Evolutionary conservation across 140 eudicot species (phyloP), one percentile per base, ranked within the genome.

Genomic region (Oenanthe javanica): DNA sequence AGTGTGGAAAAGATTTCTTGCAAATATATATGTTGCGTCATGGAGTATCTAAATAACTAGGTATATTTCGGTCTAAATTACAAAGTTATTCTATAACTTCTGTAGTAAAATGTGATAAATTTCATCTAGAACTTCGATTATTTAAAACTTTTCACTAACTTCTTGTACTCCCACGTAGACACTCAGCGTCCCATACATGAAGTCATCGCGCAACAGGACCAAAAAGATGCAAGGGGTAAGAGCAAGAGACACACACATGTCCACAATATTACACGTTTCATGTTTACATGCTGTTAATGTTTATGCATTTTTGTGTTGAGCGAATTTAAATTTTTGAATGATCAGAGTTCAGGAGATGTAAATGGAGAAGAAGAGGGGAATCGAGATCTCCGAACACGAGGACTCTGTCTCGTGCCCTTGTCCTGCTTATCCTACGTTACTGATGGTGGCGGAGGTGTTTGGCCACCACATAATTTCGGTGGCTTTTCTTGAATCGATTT

Each of bases 101-200:
- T 54, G 63, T 54, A 16, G 63, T 5, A 18, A 18, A 54, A 54
- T 54, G 63, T 54, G 63, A 54, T 16, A 18, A 15, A 54, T 54
- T 5, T 16, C 63, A 15, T 4, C 63, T 54, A 5, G 25, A 55
- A 55, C 63, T 55, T 54, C 21, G 25, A 18, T 55, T 9, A 12
- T 7, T 0, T 31, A 23, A 64, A 64, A 12, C 42, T 27, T 25
- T 23, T 31, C 5, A 64, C 18, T 25, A 31, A 10, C 36, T 64
- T n/a, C 42, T 64, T 0, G 42, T 64, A 42, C 25, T 64, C 36
- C 1, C 80, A 77, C 83, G 86, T 89, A 94, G 98, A 94, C 97
- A 12, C 79, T 94, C 63, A 94, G 97, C 23, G 98, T 94, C 63
- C 98, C 98, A 80, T 94, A 94, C 87, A 89, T 94, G 96, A 94